Evolutionary conservation across 441 rosid genomes (phyloP).

Genomic region (Populus hybrid): DNA sequence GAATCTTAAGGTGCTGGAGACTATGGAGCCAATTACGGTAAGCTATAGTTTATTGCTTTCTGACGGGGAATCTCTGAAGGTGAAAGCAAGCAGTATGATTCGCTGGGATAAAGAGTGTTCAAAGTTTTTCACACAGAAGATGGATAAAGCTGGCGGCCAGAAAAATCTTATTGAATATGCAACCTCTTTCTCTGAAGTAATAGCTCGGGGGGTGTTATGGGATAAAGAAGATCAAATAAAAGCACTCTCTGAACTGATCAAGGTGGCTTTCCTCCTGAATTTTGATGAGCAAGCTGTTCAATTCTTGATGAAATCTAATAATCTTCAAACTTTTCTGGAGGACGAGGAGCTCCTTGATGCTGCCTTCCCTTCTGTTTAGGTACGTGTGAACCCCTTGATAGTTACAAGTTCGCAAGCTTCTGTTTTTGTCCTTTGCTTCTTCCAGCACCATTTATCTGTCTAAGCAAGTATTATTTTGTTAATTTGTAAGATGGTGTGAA

Average conservation of each 20-base stretch:
- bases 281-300: conserved; percentile 51
- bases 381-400: not conserved
- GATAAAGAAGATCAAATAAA: conserved; percentile 45
- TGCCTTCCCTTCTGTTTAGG: conserved; percentile 32
- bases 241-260: conserved; percentile 51
- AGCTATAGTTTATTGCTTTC: conserved; percentile 41
- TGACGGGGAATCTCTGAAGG: conserved; percentile 31
- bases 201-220: conserved; percentile 62
- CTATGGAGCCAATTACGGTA: conserved; percentile 32
- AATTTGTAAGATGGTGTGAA: not conserved
- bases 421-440: not conserved
- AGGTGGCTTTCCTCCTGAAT: conserved; percentile 55
- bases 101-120: conserved; percentile 61
- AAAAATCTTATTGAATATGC: conserved; percentile 50
- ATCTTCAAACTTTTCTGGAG: conserved; percentile 50
- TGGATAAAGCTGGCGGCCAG: conserved; percentile 30
- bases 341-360: conserved; percentile 56
- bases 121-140: conserved; percentile 44
- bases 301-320: conserved; percentile 60
- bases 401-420: not conserved
- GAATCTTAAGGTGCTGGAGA: conserved; percentile 38
- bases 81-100: conserved; percentile 31
- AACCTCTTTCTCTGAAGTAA: conserved; percentile 43
- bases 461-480: not conserved
- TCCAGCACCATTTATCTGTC: not conserved